A percentile compares a stretch with the other conserved stretches of the same genome.
Evolutionary conservation across 2,329 filamentous ascomycete species (phyloP).

Genomic region (Hymenoscyphus fructigenus): DNA sequence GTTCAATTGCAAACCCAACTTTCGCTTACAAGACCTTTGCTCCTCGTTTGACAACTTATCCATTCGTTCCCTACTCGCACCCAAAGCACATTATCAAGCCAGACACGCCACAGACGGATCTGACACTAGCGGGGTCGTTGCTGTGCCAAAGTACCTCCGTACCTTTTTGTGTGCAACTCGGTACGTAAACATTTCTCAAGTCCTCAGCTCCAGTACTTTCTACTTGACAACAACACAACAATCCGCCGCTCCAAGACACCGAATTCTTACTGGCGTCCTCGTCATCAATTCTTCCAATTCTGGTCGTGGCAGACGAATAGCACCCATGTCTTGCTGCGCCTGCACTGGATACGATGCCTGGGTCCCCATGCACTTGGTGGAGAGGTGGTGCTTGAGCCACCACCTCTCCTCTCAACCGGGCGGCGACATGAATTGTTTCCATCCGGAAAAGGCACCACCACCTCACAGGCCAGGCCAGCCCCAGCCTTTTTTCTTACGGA

Average conservation of each 20-base stretch:
- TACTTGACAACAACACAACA: not conserved
- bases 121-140: not conserved
- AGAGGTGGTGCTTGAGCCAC: not conserved
- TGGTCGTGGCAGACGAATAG: not conserved
- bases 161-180: not conserved
- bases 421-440: not conserved
- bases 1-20: not conserved
- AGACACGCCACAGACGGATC: not conserved
- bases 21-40: not conserved
- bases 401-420: not conserved
- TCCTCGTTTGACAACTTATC: not conserved
- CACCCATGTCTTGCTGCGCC: not conserved
- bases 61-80: not conserved
- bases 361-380: not conserved
- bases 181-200: constrained; percentile 1
- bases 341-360: not conserved
- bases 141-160: not conserved
- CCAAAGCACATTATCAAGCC: not conserved
- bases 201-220: not conserved
- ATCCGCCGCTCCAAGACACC: not conserved
- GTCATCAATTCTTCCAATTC: constrained; percentile 1
- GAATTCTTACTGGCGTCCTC: not conserved
- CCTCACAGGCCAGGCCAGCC: not conserved
- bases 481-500: not conserved
- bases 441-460: not conserved